Base-by-base conservation (phyloP, 768 basidiomycete species). In the Chalciporus sphaerocephalus region DNA sequence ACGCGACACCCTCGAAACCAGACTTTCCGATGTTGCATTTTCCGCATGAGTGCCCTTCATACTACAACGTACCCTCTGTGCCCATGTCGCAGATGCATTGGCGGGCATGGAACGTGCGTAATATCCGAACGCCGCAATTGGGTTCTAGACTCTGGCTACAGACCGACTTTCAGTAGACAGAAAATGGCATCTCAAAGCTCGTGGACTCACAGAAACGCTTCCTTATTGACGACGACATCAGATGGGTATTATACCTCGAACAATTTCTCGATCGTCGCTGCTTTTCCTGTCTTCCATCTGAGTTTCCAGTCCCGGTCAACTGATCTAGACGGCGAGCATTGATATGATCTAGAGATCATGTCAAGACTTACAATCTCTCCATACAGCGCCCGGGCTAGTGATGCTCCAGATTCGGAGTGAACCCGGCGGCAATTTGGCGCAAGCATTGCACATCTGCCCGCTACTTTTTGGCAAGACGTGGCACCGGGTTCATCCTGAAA, bases 81-180 rank as follows among this genome's bases (percentile, higher is more conserved):
- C 83, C 83, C 49, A 85, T 65, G 58, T 85, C 80, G 65, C 83
- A 85, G 33, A 85, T 80, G 54, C 81, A 83, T 48, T 83, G 81
- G 2, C 79, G 70, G 45, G 79, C 74, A 48, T 85, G 78, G 55
- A 81, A 85, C 30, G 76, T 80, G 52, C 77, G 73, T 42, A 83
- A 68, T 54, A 79, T 70, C 51, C 71, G 70, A 50, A 70, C 40
- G 1, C 67, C 36, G 58, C 63, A 41, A 53, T 60, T 50, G 61
- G 69, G 48, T 59, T 64, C 48, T 69, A 62, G 49, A 69, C 73
- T 59, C 21, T 54, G 50, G 34, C 58, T 61, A 34, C 12, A 30
- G 24, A 22, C 27, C 5, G 22, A 44, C 38, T 5, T 42, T 52
- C 6, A 51, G 52, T 44, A 24, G 41, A 22, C 36, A 43, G 35